Evolutionary conservation across 1,139 yeast genomes (phyloP).

Genomic region (Magnusiomyces tetraspermus): DNA sequence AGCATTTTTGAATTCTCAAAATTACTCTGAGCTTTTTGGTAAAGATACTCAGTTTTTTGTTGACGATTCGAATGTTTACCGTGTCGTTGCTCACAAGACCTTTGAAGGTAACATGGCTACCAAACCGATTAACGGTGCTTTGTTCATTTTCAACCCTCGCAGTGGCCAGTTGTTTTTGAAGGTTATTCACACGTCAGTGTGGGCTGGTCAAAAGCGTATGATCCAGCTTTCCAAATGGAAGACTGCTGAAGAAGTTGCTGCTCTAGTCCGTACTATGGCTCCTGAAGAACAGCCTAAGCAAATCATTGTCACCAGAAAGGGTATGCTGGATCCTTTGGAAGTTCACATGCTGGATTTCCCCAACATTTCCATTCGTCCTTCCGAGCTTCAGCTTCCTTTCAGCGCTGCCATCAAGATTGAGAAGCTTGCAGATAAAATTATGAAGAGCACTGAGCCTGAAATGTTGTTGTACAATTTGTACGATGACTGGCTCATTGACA

Average conservation of each 20-base stretch:
- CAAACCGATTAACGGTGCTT: conserved; percentile 88
- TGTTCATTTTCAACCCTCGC: conserved; percentile 80
- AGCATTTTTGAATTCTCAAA: conserved; percentile 78
- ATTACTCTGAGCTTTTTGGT: conserved; percentile 83
- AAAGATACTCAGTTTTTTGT: conserved; percentile 74
- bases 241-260: conserved; percentile 96
- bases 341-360: conserved; percentile 97
- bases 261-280: conserved; percentile 78
- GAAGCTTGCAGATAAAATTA: conserved; percentile 66
- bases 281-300: conserved; percentile 93
- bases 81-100: conserved; percentile 90
- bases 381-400: conserved; percentile 85
- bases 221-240: conserved; percentile 97
- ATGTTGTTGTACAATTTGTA: conserved; percentile 85
- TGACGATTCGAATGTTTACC: conserved; percentile 87
- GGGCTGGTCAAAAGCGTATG: conserved; percentile 95
- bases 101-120: conserved; percentile 90
- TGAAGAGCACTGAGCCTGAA: conserved; percentile 85
- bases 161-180: conserved; percentile 71
- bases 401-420: conserved; percentile 77
- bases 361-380: conserved; percentile 77
- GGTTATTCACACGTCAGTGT: conserved; percentile 86
- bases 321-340: conserved; percentile 88
- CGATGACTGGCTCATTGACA: conserved; percentile 73
- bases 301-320: conserved; percentile 79